These are phyloP conservation scores for Physcomitrium patens DNA, from an alignment of 225 moss, liverwort and hornwort genomes.

Conservation along the genomic window DNA sequence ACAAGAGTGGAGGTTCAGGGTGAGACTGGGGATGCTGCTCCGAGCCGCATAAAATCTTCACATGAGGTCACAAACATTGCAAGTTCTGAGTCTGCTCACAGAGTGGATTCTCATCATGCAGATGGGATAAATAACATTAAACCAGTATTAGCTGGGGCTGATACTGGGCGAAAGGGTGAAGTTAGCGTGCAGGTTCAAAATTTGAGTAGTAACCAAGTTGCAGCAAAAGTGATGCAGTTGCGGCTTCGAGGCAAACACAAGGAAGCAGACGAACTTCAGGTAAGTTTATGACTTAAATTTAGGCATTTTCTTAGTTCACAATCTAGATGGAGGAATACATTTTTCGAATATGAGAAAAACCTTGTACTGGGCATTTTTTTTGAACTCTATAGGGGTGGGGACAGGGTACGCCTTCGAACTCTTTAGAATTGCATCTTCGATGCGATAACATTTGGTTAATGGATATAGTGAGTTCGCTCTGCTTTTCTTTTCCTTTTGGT, in stretches of 20 bases:
- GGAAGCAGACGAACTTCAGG: conserved; percentile 90
- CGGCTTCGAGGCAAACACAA: conserved; percentile 78
- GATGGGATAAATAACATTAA: conserved; percentile 31
- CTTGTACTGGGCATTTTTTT: conserved; percentile 1
- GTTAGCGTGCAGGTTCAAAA: conserved; percentile 48
- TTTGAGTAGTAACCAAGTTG: conserved; percentile 82
- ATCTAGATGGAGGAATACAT: background rate
- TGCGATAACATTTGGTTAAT: no score
- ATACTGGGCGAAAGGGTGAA: conserved; percentile 39
- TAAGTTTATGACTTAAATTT: conserved; percentile 30
- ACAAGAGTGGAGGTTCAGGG: conserved; percentile 45
- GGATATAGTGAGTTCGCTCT: no score
- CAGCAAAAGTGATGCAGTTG: conserved; percentile 90
- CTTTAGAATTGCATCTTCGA: no score
- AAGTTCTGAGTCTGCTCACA: conserved; percentile 34
- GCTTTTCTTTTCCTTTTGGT: no score
- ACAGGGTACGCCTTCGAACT: no score
- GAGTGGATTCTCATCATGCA: conserved; percentile 27
- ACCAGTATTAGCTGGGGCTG: conserved; percentile 30
- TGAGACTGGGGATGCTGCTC: conserved; percentile 18
- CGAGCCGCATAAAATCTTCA: conserved; percentile 18
- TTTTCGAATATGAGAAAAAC: conserved; percentile 18
- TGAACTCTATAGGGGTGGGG: background rate
- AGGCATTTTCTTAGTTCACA: background rate
- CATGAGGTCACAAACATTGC: conserved; percentile 23